phyloP scores from a whole-genome alignment of 345 rosid genomes.

The Gossypium herbaceum region DNA sequence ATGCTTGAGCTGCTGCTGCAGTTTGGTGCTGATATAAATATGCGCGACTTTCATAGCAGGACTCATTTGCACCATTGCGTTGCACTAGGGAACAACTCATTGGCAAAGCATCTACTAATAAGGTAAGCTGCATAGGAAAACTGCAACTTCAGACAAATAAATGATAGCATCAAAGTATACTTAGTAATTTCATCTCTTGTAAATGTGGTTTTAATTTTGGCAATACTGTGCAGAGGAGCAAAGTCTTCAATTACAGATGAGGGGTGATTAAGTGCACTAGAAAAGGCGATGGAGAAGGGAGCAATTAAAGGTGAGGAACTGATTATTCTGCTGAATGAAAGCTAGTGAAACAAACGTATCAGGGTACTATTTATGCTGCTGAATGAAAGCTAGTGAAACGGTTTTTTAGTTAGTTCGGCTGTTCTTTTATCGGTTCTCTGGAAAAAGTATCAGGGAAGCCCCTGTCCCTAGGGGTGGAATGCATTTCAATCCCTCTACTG shows the following conservation, averaged over 20 bases:
- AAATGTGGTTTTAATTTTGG: not conserved
- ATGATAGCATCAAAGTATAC: not conserved
- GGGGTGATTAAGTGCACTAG: constrained; percentile 69
- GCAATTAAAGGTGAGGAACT: constrained; percentile 84
- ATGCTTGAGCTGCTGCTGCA: constrained; percentile 78
- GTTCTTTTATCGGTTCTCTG: too few species aligned
- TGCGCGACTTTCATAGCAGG: constrained; percentile 67
- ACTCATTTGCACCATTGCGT: constrained; percentile 84
- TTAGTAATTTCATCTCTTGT: not conserved
- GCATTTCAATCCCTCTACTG: too few species aligned
- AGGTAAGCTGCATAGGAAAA: constrained; percentile 36
- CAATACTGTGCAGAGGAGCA: constrained; percentile 57
- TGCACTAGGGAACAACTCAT: constrained; percentile 44
- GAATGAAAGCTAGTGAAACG: too few species aligned
- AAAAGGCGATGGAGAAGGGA: constrained; percentile 93
- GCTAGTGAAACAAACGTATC: constrained; percentile 18
- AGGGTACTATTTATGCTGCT: too few species aligned
- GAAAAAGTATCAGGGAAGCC: too few species aligned
- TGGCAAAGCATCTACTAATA: constrained; percentile 71
- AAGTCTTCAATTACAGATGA: constrained; percentile 62
- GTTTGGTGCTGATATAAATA: constrained; percentile 68
- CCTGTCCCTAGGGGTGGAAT: too few species aligned
- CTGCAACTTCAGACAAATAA: not conserved
- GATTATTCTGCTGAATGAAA: constrained; percentile 65
- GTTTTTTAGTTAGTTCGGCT: too few species aligned